Evolutionary conservation across 2,329 filamentous ascomycete species (phyloP).

Genomic region (Ceratocystis albifundus): DNA sequence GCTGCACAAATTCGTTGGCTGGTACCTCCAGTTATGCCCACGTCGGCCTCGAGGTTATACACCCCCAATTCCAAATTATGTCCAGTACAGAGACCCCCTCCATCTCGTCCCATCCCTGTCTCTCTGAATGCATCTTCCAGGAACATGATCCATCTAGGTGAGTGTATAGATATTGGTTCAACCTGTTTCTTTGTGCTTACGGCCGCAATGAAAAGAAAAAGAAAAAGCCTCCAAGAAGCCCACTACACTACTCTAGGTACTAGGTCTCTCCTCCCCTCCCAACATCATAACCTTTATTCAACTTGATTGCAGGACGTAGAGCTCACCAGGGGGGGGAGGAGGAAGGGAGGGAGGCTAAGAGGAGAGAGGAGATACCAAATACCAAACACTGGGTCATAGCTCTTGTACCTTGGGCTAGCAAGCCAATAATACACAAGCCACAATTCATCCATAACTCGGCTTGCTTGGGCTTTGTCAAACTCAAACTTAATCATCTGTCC

Average conservation of each 20-base stretch:
- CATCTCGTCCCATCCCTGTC: no score
- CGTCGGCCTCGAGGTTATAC: no score
- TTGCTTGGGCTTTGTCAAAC: neutral
- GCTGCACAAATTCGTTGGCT: no score
- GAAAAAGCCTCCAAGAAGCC: neutral
- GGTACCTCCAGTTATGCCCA: no score
- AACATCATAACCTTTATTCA: neutral
- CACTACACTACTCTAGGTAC: no score
- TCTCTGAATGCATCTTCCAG: neutral
- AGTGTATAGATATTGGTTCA: neutral
- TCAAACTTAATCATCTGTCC: neutral
- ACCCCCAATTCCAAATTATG: neutral
- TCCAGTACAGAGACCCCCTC: neutral
- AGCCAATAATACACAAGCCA: conserved; percentile 1
- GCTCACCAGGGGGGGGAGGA: neutral
- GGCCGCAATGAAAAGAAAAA: neutral
- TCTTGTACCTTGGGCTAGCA: neutral
- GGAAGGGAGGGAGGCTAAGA: no score
- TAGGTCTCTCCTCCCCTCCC: neutral
- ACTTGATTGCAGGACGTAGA: neutral
- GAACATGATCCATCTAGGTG: conserved; percentile 8
- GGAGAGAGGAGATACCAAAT: neutral
- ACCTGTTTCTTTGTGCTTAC: neutral
- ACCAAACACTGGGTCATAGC: conserved; percentile 9
- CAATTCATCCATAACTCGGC: conserved; percentile 10